Conservation (phyloP, 257 asterid genomes). For the Galeopsis tetrahit region DNA sequence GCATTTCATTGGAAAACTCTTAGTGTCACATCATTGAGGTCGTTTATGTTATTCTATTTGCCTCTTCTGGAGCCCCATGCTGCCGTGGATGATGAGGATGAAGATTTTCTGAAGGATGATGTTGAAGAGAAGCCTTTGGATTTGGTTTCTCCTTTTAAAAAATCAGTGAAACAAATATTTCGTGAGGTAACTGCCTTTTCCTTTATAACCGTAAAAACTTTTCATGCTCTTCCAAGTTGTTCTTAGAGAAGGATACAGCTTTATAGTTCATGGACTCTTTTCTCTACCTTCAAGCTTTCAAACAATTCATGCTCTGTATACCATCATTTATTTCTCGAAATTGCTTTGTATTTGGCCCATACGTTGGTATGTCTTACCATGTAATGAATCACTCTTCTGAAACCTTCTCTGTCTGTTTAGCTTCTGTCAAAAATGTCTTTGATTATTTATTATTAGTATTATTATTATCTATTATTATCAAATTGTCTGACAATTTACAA, state of each 20-base stretch:
- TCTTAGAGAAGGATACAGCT: background rate
- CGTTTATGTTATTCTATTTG: constrained; percentile 73
- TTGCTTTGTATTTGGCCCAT: background rate
- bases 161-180: constrained; percentile 81
- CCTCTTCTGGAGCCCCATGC: constrained; percentile 86
- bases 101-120: constrained; percentile 63
- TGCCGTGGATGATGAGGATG: constrained; percentile 71
- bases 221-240: background rate
- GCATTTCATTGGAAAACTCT: constrained; percentile 87
- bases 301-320: background rate
- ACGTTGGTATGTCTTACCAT: background rate
- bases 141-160: constrained; percentile 81
- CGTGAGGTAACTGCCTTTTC: constrained; percentile 63
- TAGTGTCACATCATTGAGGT: constrained; percentile 74
- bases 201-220: constrained; percentile 18
- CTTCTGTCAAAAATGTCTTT: background rate
- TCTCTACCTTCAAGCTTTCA: background rate
- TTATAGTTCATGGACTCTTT: background rate
- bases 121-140: constrained; percentile 52
- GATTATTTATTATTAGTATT: background rate
- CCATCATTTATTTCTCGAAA: background rate
- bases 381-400: constrained; percentile 11
- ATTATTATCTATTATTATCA: background rate
- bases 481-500: constrained; percentile 4
- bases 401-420: background rate